Conservation (phyloP, 2,329 filamentous ascomycete species). For the Lithohypha guttulata region DNA sequence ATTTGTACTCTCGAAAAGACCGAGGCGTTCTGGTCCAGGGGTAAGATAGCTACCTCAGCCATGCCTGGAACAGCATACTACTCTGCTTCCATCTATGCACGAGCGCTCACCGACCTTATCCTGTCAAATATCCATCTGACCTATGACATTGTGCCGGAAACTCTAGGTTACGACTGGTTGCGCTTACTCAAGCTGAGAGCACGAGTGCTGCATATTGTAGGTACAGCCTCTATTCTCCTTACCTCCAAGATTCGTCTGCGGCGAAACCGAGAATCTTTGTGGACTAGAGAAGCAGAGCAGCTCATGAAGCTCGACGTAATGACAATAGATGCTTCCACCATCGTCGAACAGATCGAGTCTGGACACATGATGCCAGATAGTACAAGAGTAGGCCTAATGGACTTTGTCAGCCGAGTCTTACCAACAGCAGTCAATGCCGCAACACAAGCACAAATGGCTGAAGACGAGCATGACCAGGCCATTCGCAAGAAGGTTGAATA, state of each 20-base stretch:
- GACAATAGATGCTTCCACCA: slow-evolving; percentile 28
- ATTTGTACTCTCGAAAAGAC: slow-evolving; percentile 43
- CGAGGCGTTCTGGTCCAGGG: slow-evolving; percentile 29
- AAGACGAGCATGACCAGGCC: slow-evolving; percentile 27
- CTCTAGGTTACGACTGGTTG: slow-evolving; percentile 45
- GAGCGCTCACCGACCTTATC: slow-evolving; percentile 49
- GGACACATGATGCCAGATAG: slow-evolving; percentile 39
- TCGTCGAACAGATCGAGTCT: slow-evolving; percentile 38
- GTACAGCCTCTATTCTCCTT: slow-evolving; percentile 51
- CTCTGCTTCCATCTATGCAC: slow-evolving; percentile 41
- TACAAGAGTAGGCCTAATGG: slow-evolving; percentile 35
- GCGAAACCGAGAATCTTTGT: slow-evolving; percentile 52
- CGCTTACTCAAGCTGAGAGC: slow-evolving; percentile 45
- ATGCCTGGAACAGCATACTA: slow-evolving; percentile 8
- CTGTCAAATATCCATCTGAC: slow-evolving; percentile 41
- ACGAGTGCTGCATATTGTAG: slow-evolving; percentile 46
- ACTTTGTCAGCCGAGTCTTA: slow-evolving; percentile 43
- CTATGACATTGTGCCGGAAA: slow-evolving; percentile 48
- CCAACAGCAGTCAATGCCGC: slow-evolving; percentile 40
- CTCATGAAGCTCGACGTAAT: slow-evolving; percentile 41
- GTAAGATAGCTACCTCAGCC: slow-evolving; percentile 8
- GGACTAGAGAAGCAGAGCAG: slow-evolving; percentile 51
- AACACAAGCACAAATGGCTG: slow-evolving; percentile 15
- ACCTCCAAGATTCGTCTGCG: slow-evolving; percentile 57
- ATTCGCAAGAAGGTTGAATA: slow-evolving; percentile 12